These are phyloP conservation scores for Zangia roseola DNA, from an alignment of 768 basidiomycete species.

Conservation along the genomic window DNA sequence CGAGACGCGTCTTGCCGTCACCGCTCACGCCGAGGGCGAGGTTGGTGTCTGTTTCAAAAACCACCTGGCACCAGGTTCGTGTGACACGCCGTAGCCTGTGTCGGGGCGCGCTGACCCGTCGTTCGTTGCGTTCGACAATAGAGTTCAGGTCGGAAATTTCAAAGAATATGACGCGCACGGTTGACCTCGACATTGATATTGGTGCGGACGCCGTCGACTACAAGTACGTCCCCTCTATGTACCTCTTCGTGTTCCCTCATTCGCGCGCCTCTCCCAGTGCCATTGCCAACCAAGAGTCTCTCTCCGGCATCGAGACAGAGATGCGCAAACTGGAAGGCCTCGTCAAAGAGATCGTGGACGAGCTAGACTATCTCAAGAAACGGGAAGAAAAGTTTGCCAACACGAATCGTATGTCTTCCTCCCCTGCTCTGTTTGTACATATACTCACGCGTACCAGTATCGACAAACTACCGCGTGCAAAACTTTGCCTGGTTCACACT, in stretches of 20 bases:
- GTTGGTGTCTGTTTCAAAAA: constrained; percentile 96
- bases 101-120: no score
- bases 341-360: constrained; percentile 92
- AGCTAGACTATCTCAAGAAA: constrained; percentile 85
- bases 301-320: constrained; percentile 94
- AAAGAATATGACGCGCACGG: constrained; percentile 54
- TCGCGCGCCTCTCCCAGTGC: constrained; percentile 52
- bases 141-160: constrained; percentile 48
- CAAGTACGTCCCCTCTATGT: constrained; percentile 62
- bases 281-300: constrained; percentile 96
- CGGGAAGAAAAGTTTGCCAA: constrained; percentile 85
- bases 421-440: no score
- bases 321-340: constrained; percentile 97
- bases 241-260: not conserved
- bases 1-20: constrained; percentile 92
- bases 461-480: constrained; percentile 88
- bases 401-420: constrained; percentile 76
- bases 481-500: constrained; percentile 92
- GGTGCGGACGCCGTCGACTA: constrained; percentile 99
- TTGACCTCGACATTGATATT: constrained; percentile 96
- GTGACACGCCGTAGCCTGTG: no score
- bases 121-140: constrained; percentile 17
- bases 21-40: constrained; percentile 90
- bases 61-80: constrained; percentile 62
- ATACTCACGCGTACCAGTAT: constrained; percentile 49